phyloP scores from a whole-genome alignment of 2,329 filamentous ascomycete species.

The Didymellaceae sp. region DNA sequence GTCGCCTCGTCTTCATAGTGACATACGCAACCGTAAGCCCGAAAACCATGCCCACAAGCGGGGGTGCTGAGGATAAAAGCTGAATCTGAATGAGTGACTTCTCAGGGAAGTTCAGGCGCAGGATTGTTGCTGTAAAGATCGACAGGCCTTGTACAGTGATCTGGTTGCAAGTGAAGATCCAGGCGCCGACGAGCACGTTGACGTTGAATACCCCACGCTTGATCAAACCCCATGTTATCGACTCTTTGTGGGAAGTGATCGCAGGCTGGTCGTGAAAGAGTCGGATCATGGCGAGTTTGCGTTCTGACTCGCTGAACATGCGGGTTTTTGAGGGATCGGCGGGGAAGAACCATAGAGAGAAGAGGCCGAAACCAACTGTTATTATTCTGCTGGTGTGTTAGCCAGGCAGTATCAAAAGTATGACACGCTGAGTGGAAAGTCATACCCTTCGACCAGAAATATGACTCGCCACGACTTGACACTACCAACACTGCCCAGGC shows the following conservation, averaged over 20 bases:
- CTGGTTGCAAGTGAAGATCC: conserved; percentile 5
- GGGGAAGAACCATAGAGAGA: background rate
- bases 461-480: background rate
- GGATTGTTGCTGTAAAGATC: background rate
- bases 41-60: background rate
- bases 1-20: conserved; percentile 1
- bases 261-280: background rate
- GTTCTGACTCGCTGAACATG: background rate
- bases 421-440: background rate
- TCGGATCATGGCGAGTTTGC: background rate
- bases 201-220: background rate
- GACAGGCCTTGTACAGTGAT: conserved; percentile 1
- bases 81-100: background rate
- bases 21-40: background rate
- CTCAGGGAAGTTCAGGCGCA: background rate
- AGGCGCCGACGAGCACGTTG: background rate
- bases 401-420: no score
- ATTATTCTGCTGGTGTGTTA: background rate
- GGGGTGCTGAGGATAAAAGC: background rate
- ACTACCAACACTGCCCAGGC: background rate
- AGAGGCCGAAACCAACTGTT: background rate
- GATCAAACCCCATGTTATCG: background rate
- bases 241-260: background rate
- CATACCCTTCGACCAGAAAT: background rate
- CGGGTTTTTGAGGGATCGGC: background rate